A percentile compares a stretch with the other conserved stretches of the same genome.
These are phyloP conservation scores for Prunus yedoensis DNA, from an alignment of 331 rosid species.

Conservation along the genomic window DNA sequence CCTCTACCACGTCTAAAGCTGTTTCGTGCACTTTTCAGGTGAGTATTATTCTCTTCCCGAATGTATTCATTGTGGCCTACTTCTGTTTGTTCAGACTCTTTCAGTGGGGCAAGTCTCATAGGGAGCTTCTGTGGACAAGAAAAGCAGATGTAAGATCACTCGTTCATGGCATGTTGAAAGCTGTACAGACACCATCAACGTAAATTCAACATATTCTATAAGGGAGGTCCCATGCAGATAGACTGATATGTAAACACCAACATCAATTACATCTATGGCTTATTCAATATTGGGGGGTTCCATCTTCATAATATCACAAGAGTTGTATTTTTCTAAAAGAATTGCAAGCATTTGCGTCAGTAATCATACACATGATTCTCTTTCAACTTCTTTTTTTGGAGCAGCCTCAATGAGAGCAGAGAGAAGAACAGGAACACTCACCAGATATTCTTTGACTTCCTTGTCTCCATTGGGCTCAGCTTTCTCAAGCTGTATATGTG, in stretches of 20 bases:
- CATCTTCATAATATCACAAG: neutral
- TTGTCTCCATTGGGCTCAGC: conserved; percentile 52
- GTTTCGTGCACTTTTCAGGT: conserved; percentile 48
- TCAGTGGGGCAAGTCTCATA: conserved; percentile 47
- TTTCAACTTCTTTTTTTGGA: neutral
- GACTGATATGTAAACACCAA: neutral
- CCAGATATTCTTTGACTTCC: conserved; percentile 48
- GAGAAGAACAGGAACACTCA: conserved; percentile 39
- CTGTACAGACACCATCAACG: neutral
- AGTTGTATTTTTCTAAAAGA: neutral
- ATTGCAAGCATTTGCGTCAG: neutral
- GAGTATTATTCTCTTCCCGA: conserved; percentile 46
- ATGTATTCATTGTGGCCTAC: conserved; percentile 36
- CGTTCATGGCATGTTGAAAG: neutral
- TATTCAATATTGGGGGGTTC: neutral
- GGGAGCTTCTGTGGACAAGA: conserved; percentile 56
- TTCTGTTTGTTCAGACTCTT: conserved; percentile 51
- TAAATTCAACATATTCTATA: neutral
- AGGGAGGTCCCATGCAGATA: too few species aligned
- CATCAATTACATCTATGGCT: neutral
- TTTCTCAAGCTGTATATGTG: conserved; percentile 51
- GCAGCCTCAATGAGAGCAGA: neutral
- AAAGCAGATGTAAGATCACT: conserved; percentile 14
- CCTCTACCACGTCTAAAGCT: conserved; percentile 72
- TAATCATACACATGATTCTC: neutral